A percentile compares a stretch with the other conserved stretches of the same genome.
Evolutionary conservation across 139 green algal species (phyloP).

Genomic region (Closterium sp.): DNA sequence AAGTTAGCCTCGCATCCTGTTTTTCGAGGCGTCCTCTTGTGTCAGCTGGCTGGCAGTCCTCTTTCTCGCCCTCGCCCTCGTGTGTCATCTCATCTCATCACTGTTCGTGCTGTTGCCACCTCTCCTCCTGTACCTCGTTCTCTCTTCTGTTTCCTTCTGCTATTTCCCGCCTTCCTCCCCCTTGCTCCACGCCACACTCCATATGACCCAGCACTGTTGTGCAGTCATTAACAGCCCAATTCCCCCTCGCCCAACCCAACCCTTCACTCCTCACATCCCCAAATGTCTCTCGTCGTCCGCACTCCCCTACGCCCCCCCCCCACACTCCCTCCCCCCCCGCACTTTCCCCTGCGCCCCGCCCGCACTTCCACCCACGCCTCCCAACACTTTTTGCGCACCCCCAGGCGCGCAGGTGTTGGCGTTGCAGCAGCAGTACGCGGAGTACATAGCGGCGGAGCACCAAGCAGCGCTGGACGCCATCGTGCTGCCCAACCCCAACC

Average conservation of each 20-base stretch:
- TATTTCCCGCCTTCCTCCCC: background rate
- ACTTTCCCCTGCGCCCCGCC: too few species aligned
- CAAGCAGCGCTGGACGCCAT: background rate
- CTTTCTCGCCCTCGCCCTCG: background rate
- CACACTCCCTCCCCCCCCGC: too few species aligned
- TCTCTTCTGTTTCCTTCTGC: too few species aligned
- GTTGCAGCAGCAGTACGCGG: background rate
- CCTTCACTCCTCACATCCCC: background rate
- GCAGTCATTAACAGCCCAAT: too few species aligned
- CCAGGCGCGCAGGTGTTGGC: slow-evolving; percentile 35
- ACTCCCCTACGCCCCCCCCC: too few species aligned
- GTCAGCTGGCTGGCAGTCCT: background rate
- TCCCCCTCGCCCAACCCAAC: background rate
- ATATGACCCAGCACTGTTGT: too few species aligned
- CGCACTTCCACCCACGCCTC: background rate
- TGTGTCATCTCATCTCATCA: too few species aligned
- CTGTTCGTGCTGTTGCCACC: background rate
- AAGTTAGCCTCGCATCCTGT: too few species aligned
- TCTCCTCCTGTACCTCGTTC: slow-evolving; percentile 4
- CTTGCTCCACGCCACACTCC: background rate
- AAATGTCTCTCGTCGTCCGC: background rate
- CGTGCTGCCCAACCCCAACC: background rate
- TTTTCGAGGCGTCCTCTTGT: too few species aligned
- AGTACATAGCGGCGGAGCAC: slow-evolving; percentile 7
- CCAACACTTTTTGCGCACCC: background rate